Percentiles rank a stretch among this genome's conserved stretches.
These are phyloP conservation scores for Tulasnella sp. DNA, from an alignment of 768 basidiomycete species.

Conservation along the genomic window DNA sequence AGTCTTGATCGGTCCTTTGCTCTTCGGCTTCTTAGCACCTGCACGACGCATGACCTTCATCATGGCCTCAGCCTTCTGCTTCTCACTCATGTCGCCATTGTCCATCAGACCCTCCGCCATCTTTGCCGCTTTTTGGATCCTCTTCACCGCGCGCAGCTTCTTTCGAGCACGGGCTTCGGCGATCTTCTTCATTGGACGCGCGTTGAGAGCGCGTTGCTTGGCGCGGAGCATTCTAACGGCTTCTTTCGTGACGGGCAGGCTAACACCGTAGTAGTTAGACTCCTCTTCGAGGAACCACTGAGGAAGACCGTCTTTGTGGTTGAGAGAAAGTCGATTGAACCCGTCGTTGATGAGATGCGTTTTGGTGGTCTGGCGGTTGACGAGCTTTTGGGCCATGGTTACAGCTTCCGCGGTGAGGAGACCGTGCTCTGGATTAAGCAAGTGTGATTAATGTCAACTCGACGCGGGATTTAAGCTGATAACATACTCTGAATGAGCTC, in stretches of 20 bases:
- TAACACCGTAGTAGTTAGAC: constrained; percentile 80
- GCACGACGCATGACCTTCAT: constrained; percentile 75
- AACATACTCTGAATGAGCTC: constrained; percentile 54
- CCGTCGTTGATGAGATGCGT: constrained; percentile 89
- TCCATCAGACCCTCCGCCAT: constrained; percentile 90
- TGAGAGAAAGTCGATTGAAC: constrained; percentile 87
- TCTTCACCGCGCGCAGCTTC: constrained; percentile 76
- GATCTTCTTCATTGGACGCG: constrained; percentile 96
- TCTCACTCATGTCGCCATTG: constrained; percentile 83
- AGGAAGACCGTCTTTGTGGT: constrained; percentile 85
- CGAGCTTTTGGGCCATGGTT: constrained; percentile 78
- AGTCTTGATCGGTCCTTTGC: constrained; percentile 64
- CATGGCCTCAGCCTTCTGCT: constrained; percentile 88
- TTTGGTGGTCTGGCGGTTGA: constrained; percentile 81
- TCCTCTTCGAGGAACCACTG: constrained; percentile 98
- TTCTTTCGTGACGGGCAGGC: constrained; percentile 95
- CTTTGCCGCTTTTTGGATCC: constrained; percentile 85
- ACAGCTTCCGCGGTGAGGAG: constrained; percentile 82
- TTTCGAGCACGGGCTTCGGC: constrained; percentile 98
- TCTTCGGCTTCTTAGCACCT: constrained; percentile 55
- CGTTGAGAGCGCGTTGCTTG: constrained; percentile 87
- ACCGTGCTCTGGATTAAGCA: constrained; percentile 49
- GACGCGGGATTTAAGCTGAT: neutral
- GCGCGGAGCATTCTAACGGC: constrained; percentile 75
- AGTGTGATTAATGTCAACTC: neutral